Conservation (phyloP, 2,329 filamentous ascomycete species). For the Metarhizium anisopliae region DNA sequence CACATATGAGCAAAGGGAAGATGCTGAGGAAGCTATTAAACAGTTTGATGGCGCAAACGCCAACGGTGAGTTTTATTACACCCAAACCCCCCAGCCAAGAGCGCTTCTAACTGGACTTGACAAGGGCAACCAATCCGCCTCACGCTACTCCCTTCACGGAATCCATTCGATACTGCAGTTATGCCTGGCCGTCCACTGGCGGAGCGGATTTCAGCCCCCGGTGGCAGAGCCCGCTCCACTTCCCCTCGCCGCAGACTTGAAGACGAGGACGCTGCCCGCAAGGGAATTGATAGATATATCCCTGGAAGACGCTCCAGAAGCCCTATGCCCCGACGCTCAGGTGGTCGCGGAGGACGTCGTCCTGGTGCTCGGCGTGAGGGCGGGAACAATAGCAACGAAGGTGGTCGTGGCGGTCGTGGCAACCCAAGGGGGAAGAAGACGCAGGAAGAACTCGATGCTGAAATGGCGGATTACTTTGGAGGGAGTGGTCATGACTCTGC, state of each 20-base stretch:
- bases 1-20: slow-evolving; percentile 61
- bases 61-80: slow-evolving; percentile 44
- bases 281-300: slow-evolving; percentile 71
- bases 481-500: slow-evolving; percentile 27
- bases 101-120: not conserved
- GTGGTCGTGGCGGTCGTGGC: slow-evolving; percentile 26
- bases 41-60: slow-evolving; percentile 89
- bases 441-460: slow-evolving; percentile 85
- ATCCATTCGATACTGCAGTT: slow-evolving; percentile 47
- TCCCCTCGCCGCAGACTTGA: slow-evolving; percentile 39
- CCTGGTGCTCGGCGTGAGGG: slow-evolving; percentile 39
- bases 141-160: slow-evolving; percentile 51
- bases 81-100: not conserved
- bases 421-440: slow-evolving; percentile 68
- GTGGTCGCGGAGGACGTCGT: slow-evolving; percentile 42
- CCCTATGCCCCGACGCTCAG: slow-evolving; percentile 44
- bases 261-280: slow-evolving; percentile 51
- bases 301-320: slow-evolving; percentile 54
- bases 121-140: slow-evolving; percentile 72
- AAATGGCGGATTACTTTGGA: slow-evolving; percentile 91
- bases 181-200: slow-evolving; percentile 48
- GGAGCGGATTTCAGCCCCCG: slow-evolving; percentile 49
- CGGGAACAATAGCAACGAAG: slow-evolving; percentile 19
- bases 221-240: slow-evolving; percentile 53
- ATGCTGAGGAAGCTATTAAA: slow-evolving; percentile 65